Evolutionary conservation across 768 basidiomycete species (phyloP), one percentile per base, ranked within the genome.

Genomic region (Lanmaoa rubissima): DNA sequence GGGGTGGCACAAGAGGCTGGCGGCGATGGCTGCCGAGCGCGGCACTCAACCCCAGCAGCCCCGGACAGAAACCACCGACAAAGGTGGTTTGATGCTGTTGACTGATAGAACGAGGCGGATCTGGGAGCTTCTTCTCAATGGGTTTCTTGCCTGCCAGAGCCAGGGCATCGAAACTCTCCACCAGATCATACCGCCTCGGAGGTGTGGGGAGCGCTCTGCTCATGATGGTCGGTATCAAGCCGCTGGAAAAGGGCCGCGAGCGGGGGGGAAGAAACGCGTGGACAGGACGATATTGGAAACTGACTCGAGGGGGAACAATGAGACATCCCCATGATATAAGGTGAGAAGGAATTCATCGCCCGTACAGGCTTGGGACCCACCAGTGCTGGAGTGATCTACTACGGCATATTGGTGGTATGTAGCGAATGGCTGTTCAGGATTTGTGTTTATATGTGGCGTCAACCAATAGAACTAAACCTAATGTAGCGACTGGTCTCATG

Each of bases 31-130:
- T 52, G 41, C 62, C 57, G 48, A 55, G 61, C 3, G 38, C 44
- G 9, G 34, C 17, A 14, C 60, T 64, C 49, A 50, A 24, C 5
- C 57, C 48, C 8, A 62, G 36, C 42, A 34, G n/a, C 49, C 50
- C 60, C 2, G 61, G 72, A 43, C 19, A 57, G 62, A 85, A 86
- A 32, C 83, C 82, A 17, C 82, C 83, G 34, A 84, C 66, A 61
- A 85, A 84, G 31, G 59, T 57, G 44, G 1, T 39, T 21, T 48
- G 39, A 26, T 13, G 26, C 32, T 31, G 46, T 9, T 19, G 40
- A n/a, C 2, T 0, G 26, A 12, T 10, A 8, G 21, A 38, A 9
- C 2, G 5, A 28, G 60, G 58, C 0, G 4, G n/a, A n/a, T 59
- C 52, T 19, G 62, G 63, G 41, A 60, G 65, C 11, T 41, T 57